Conservation (phyloP, 768 basidiomycete genomes). For the Arthromyces matolae region DNA sequence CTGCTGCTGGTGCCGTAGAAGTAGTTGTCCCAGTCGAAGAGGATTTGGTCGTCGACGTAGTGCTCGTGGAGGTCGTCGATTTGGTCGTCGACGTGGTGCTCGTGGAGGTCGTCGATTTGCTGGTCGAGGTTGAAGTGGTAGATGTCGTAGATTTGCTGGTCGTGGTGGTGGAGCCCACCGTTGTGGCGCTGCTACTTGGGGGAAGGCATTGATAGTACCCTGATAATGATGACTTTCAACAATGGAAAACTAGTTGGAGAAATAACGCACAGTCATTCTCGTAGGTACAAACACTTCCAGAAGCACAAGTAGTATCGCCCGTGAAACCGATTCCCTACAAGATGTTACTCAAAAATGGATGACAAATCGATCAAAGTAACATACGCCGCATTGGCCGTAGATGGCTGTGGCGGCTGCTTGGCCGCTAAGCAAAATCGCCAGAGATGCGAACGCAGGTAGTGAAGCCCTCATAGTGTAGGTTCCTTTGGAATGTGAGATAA, state of each 20-base stretch:
- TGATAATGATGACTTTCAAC: slow-evolving; percentile 16
- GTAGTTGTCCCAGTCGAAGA: slow-evolving; percentile 16
- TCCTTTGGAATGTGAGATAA: not conserved
- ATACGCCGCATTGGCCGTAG: slow-evolving; percentile 53
- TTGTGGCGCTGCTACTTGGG: slow-evolving; percentile 21
- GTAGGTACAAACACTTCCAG: slow-evolving; percentile 38
- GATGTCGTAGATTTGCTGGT: slow-evolving; percentile 27
- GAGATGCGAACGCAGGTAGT: slow-evolving; percentile 27
- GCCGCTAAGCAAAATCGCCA: slow-evolving; percentile 29
- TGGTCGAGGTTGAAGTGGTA: slow-evolving; percentile 19
- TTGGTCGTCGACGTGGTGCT: no score
- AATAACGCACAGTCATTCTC: slow-evolving; percentile 38
- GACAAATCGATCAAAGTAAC: slow-evolving; percentile 9
- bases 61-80: no score
- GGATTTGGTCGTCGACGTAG: no score
- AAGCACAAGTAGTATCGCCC: slow-evolving; percentile 44
- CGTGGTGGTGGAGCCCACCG: slow-evolving; percentile 23
- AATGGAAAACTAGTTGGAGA: not conserved
- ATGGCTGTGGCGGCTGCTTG: slow-evolving; percentile 34
- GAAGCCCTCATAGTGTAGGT: slow-evolving; percentile 27
- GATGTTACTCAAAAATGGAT: not conserved
- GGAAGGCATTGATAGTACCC: slow-evolving; percentile 49
- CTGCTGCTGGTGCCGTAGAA: slow-evolving; percentile 27
- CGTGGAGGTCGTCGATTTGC: no score
- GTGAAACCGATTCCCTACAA: slow-evolving; percentile 37